A percentile compares a stretch with the other conserved stretches of the same genome.
phyloP scores from a whole-genome alignment of 306 rosid genomes.

The Quercus robur region DNA sequence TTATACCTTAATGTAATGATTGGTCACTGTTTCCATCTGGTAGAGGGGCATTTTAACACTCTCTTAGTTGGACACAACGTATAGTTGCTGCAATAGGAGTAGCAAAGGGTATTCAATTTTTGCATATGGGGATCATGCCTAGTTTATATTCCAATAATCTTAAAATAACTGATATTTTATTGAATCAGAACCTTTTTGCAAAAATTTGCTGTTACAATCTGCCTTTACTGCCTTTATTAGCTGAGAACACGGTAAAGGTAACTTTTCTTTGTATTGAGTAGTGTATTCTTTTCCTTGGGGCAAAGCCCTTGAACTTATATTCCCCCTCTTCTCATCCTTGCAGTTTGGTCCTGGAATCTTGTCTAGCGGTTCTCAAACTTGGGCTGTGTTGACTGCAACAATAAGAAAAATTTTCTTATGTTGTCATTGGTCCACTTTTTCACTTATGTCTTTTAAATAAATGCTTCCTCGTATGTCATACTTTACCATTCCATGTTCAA shows the following conservation, averaged over 20 bases:
- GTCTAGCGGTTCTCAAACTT: slow-evolving; percentile 35
- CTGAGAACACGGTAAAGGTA: slow-evolving; percentile 61
- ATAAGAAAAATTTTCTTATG: too few relatives aligned
- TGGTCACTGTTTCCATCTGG: slow-evolving; percentile 4
- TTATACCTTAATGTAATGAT: background rate
- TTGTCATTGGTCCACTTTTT: too few relatives aligned
- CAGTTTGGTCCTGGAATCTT: slow-evolving; percentile 60
- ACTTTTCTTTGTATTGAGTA: background rate
- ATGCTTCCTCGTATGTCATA: too few relatives aligned
- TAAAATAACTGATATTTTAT: slow-evolving; percentile 63
- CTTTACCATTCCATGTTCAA: too few relatives aligned
- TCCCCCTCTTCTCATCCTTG: slow-evolving; percentile 18
- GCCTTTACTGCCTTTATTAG: slow-evolving; percentile 40
- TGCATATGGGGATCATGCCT: slow-evolving; percentile 78
- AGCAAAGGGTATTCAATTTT: slow-evolving; percentile 79
- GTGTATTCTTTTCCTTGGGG: slow-evolving; percentile 11
- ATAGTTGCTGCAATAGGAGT: slow-evolving; percentile 73
- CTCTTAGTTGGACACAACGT: slow-evolving; percentile 61
- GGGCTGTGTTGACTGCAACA: too few relatives aligned
- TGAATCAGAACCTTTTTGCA: slow-evolving; percentile 72
- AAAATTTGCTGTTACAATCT: slow-evolving; percentile 76
- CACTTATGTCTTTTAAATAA: too few relatives aligned
- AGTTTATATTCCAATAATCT: slow-evolving; percentile 63
- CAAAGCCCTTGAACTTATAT: slow-evolving; percentile 12
- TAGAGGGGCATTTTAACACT: slow-evolving; percentile 46